A percentile compares a stretch with the other conserved stretches of the same genome.
Evolutionary conservation across 176 grass and related monocot species (phyloP).

Genomic region (Phoenix roebelenii): DNA sequence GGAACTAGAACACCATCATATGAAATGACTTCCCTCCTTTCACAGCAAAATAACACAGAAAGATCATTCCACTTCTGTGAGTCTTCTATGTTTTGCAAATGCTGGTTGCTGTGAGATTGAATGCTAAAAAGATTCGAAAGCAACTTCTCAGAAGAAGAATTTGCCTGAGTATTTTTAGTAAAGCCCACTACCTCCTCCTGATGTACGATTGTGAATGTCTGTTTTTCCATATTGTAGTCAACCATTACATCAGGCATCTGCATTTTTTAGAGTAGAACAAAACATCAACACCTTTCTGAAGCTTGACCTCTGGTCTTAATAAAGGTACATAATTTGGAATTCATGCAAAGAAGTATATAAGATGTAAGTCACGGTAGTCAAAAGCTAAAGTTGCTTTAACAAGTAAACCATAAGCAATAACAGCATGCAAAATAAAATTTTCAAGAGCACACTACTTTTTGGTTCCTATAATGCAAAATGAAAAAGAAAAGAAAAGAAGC

Average conservation of each 20-base stretch:
- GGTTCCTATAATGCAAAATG: no score
- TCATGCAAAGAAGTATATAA: no score
- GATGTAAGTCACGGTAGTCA: no score
- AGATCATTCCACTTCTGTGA: constrained; percentile 59
- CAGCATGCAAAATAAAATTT: no score
- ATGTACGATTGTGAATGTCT: constrained; percentile 54
- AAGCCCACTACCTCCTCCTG: constrained; percentile 64
- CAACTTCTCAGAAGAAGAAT: constrained; percentile 9
- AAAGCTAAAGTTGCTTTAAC: no score
- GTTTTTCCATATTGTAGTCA: constrained; percentile 73
- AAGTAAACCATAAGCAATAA: no score
- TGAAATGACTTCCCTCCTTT: constrained; percentile 60
- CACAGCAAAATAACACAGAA: constrained; percentile 55
- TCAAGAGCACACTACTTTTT: no score
- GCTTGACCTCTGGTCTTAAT: not conserved
- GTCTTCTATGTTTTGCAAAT: constrained; percentile 32
- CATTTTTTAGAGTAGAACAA: constrained; percentile 14
- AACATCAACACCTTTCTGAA: not conserved
- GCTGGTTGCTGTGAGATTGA: constrained; percentile 10
- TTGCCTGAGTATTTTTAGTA: constrained; percentile 17
- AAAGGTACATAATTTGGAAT: no score
- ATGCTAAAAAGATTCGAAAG: constrained; percentile 24
- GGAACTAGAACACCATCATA: constrained; percentile 62
- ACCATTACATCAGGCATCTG: constrained; percentile 86
- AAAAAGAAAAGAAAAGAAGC: no score